phyloP scores from a whole-genome alignment of 1,284 basidiomycete genomes.

The Fomitopsis schrenkii region DNA sequence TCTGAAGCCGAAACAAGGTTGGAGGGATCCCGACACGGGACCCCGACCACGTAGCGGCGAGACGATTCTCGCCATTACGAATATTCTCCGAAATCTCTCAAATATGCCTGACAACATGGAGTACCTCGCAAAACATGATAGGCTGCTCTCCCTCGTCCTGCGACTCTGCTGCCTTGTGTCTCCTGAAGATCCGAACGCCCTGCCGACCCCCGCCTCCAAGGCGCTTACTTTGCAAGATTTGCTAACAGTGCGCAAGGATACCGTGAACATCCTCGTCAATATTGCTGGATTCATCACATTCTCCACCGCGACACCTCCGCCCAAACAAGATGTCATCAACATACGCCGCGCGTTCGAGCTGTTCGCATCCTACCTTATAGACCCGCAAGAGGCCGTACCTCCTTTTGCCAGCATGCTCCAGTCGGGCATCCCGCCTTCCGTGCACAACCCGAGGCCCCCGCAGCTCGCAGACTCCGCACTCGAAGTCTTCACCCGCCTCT shows the following conservation, averaged over 20 bases:
- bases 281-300: slow-evolving; percentile 54
- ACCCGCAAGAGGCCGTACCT: slow-evolving; percentile 62
- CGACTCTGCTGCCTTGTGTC: slow-evolving; percentile 52
- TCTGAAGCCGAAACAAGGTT: slow-evolving; percentile 43
- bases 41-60: slow-evolving; percentile 65
- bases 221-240: slow-evolving; percentile 69
- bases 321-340: slow-evolving; percentile 34
- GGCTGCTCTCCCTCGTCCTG: slow-evolving; percentile 65
- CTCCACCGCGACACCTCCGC: slow-evolving; percentile 29
- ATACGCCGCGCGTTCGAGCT: slow-evolving; percentile 64
- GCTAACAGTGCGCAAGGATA: slow-evolving; percentile 75
- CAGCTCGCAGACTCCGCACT: slow-evolving; percentile 72
- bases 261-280: slow-evolving; percentile 69
- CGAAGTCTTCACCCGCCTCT: slow-evolving; percentile 78
- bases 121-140: slow-evolving; percentile 63
- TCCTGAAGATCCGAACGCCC: slow-evolving; percentile 32
- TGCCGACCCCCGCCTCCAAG: slow-evolving; percentile 42
- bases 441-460: slow-evolving; percentile 46
- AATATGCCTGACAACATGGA: slow-evolving; percentile 68
- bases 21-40: slow-evolving; percentile 42
- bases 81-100: slow-evolving; percentile 86
- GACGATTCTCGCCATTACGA: slow-evolving; percentile 67
- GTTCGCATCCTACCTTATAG: slow-evolving; percentile 73
- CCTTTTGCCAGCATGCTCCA: slow-evolving; percentile 55
- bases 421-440: slow-evolving; percentile 38